Conservation (phyloP, 73 alveolate genomes). For the Blepharisma japonicum region DNA sequence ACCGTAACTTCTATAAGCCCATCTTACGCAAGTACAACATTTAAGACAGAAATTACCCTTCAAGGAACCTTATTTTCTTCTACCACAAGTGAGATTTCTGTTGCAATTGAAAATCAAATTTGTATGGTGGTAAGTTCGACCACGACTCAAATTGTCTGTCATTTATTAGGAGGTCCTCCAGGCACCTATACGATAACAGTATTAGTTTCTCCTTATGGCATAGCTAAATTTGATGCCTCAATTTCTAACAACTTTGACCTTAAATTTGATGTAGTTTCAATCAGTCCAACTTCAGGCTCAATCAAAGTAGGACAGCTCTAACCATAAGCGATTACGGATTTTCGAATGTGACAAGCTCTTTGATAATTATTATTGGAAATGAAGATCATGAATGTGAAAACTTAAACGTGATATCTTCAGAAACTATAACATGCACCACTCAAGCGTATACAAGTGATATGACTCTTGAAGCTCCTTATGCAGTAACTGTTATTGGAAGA, state of each 20-base stretch:
- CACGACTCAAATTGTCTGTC: neutral
- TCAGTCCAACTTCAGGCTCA: conserved; percentile 15
- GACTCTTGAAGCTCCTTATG: neutral
- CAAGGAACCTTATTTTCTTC: neutral
- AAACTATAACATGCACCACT: neutral
- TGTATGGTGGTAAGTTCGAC: neutral
- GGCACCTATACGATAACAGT: neutral
- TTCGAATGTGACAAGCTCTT: neutral
- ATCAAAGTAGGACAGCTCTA: neutral
- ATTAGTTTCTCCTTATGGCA: neutral
- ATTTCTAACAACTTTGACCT: neutral
- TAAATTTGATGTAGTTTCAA: neutral
- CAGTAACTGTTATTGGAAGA: neutral
- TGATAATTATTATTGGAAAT: neutral
- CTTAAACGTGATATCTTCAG: neutral
- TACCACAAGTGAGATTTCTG: neutral
- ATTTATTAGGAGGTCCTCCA: neutral
- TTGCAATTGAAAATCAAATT: neutral
- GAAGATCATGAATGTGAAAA: neutral
- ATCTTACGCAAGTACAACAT: neutral
- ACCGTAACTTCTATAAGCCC: neutral
- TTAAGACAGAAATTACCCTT: neutral
- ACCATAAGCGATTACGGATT: neutral
- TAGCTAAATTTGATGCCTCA: neutral
- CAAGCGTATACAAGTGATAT: neutral